These are phyloP conservation scores for Myochromella boudieri DNA, from an alignment of 768 basidiomycete species.

Conservation along the genomic window DNA sequence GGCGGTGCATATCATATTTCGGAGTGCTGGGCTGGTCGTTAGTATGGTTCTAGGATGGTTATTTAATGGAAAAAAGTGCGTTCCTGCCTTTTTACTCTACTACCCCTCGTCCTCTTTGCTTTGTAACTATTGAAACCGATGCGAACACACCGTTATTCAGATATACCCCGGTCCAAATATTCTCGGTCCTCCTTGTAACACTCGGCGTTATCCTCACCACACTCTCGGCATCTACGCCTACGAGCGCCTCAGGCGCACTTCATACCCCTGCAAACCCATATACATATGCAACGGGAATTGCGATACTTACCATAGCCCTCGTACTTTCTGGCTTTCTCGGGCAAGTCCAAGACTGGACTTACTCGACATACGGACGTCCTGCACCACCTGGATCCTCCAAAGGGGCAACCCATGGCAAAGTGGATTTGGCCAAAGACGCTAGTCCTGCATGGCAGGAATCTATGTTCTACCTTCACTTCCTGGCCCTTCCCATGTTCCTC, in stretches of 20 bases:
- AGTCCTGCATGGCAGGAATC: constrained; percentile 74
- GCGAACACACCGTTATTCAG: constrained; percentile 30
- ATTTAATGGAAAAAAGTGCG: constrained; percentile 61
- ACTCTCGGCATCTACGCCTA: constrained; percentile 60
- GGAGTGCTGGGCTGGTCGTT: constrained; percentile 83
- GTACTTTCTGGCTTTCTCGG: constrained; percentile 82
- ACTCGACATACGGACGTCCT: constrained; percentile 39
- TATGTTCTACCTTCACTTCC: constrained; percentile 88
- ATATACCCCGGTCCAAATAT: constrained; percentile 62
- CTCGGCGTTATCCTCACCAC: constrained; percentile 80
- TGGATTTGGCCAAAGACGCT: background rate
- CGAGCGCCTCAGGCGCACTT: constrained; percentile 10
- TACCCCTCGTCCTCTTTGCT: background rate
- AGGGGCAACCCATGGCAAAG: background rate
- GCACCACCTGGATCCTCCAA: constrained; percentile 13
- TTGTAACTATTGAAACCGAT: constrained; percentile 14
- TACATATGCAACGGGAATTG: constrained; percentile 69
- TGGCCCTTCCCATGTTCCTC: constrained; percentile 76
- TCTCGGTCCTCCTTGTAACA: constrained; percentile 81
- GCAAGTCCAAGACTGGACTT: constrained; percentile 82
- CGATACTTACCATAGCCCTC: constrained; percentile 73
- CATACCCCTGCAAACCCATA: constrained; percentile 24
- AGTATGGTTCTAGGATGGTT: constrained; percentile 81
- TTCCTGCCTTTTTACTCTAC: background rate
- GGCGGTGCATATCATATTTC: constrained; percentile 91